phyloP scores from a whole-genome alignment of 2,329 filamentous ascomycete species.

The Fusarium burgessii region DNA sequence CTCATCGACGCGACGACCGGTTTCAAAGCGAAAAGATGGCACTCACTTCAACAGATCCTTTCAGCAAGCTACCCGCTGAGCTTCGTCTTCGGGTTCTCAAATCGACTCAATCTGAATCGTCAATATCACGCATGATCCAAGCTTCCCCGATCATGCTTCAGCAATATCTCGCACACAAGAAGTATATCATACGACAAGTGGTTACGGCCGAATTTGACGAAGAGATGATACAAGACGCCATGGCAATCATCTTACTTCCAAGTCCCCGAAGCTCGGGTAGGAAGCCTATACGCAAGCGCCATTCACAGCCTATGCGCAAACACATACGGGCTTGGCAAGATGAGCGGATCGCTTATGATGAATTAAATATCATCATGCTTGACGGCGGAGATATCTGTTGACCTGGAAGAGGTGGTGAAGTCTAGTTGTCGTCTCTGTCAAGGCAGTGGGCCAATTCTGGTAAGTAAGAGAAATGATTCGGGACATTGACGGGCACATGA shows the following conservation, averaged over 20 bases:
- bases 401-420: neutral
- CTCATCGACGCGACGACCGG: no score
- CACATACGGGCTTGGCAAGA: conserved; percentile 3
- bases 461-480: neutral
- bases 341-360: no score
- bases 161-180: conserved; percentile 11
- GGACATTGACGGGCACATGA: neutral
- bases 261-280: neutral
- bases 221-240: conserved; percentile 25
- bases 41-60: conserved; percentile 7
- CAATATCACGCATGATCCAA: neutral
- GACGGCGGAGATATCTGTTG: neutral
- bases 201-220: conserved; percentile 18
- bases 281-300: neutral
- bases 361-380: neutral
- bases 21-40: neutral
- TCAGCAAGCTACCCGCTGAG: conserved; percentile 14
- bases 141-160: conserved; percentile 26
- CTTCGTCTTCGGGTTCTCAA: conserved; percentile 1
- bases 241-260: conserved; percentile 20
- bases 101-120: neutral
- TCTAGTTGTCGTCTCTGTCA: neutral
- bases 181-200: neutral
- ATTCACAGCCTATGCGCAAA: neutral
- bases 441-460: neutral